phyloP scores from a whole-genome alignment of 2,329 filamentous ascomycete species.

The Cercospora citrullina region DNA sequence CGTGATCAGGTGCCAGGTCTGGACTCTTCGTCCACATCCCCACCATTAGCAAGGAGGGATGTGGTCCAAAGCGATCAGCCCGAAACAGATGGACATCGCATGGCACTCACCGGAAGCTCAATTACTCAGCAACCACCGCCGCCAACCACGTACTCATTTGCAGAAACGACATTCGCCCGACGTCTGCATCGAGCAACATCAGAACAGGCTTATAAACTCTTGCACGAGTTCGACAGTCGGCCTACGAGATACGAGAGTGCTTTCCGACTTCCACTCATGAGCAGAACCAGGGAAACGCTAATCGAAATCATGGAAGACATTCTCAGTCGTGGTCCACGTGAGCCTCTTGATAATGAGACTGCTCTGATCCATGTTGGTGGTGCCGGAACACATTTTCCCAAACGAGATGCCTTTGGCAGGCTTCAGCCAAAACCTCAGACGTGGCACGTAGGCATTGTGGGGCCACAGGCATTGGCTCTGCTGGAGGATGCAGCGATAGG shows the following conservation, averaged over 20 bases:
- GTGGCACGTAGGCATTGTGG: conserved; percentile 35
- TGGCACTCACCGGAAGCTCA: conserved; percentile 19
- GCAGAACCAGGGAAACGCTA: conserved; percentile 24
- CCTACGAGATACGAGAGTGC: conserved; percentile 29
- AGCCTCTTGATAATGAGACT: conserved; percentile 59
- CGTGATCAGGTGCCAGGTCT: background rate
- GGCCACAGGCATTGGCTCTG: conserved; percentile 33
- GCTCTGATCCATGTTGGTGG: conserved; percentile 68
- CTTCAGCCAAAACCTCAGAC: conserved; percentile 49
- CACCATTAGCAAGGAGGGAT: background rate
- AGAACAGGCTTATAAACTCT: conserved; percentile 31
- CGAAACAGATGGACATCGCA: background rate
- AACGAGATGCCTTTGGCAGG: conserved; percentile 53
- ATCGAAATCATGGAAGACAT: conserved; percentile 41
- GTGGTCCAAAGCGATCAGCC: background rate
- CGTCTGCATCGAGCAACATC: conserved; percentile 60
- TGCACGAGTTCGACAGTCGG: conserved; percentile 43
- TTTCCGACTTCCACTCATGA: conserved; percentile 32
- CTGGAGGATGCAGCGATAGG: conserved; percentile 31
- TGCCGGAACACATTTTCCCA: conserved; percentile 63
- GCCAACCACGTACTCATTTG: conserved; percentile 59
- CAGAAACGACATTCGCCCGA: conserved; percentile 68
- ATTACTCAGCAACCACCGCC: conserved; percentile 13
- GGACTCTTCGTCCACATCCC: background rate
- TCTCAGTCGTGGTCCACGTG: conserved; percentile 43